Percentiles rank a stretch among this genome's conserved stretches.
Evolutionary conservation across 441 rosid genomes (phyloP).

Genomic region (Erodium moschatum): DNA sequence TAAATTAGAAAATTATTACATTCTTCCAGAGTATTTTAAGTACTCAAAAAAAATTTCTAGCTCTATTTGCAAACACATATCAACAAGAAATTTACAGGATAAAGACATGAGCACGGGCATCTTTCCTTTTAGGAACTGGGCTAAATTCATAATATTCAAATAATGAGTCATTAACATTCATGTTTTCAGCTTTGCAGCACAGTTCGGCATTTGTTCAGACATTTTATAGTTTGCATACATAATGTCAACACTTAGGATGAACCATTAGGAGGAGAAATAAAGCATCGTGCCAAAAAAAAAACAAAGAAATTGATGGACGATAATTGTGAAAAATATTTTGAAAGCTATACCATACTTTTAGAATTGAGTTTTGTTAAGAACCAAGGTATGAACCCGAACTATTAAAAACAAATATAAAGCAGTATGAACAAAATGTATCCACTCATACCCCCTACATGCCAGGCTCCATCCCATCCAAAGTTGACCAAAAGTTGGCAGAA

Average conservation of each 20-base stretch:
- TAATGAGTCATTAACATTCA: neutral
- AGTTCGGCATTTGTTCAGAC: neutral
- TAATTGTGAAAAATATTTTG: no score
- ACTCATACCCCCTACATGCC: neutral
- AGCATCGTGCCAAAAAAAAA: neutral
- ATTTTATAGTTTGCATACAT: neutral
- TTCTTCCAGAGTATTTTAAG: neutral
- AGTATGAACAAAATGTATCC: slow-evolving; percentile 1
- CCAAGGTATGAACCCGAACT: neutral
- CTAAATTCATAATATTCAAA: neutral
- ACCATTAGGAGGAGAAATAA: neutral
- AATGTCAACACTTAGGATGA: neutral
- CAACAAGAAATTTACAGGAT: neutral
- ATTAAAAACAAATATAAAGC: neutral
- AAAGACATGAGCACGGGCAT: neutral
- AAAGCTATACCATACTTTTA: neutral
- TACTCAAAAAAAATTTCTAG: neutral
- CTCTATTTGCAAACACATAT: neutral
- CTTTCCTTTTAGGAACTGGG: neutral
- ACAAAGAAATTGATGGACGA: no score
- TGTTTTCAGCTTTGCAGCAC: neutral
- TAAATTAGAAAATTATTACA: neutral
- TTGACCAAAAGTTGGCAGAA: no score
- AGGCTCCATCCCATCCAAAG: neutral
- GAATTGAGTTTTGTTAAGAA: neutral